These are phyloP conservation scores for Thielaviopsis populi DNA, from an alignment of 2,329 filamentous ascomycete species.

Conservation along the genomic window DNA sequence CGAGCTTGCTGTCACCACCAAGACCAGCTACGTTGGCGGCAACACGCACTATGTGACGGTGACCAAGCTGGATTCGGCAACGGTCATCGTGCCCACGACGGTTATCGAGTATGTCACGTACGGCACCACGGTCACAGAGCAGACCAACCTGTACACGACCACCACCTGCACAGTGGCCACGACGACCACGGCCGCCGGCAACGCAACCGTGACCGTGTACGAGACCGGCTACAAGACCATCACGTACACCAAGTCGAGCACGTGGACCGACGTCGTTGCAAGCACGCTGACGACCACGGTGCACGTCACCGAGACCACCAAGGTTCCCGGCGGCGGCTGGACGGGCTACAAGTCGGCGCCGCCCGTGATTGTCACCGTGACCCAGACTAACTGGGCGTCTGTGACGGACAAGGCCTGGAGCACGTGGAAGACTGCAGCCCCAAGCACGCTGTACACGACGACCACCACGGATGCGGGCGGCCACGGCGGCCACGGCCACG, in stretches of 20 bases:
- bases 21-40: conserved; percentile 2
- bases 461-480: neutral
- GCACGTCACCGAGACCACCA: conserved; percentile 6
- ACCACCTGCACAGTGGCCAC: conserved; percentile 8
- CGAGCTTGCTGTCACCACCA: neutral
- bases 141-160: conserved; percentile 11
- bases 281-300: conserved; percentile 8
- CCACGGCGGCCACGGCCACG: neutral
- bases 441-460: conserved; percentile 7
- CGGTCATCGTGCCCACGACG: neutral
- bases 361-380: conserved; percentile 9
- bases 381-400: conserved; percentile 2
- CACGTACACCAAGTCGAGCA: neutral
- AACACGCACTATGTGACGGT: neutral
- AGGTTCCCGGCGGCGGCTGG: neutral
- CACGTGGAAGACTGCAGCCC: neutral
- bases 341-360: conserved; percentile 4
- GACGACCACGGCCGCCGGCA: conserved; percentile 3
- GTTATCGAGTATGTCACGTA: conserved; percentile 2
- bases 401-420: neutral
- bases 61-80: neutral
- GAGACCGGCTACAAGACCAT: conserved; percentile 8
- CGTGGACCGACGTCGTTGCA: conserved; percentile 7
- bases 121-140: conserved; percentile 10
- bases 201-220: conserved; percentile 8